Conservation (phyloP, 75 land plant species). For the Pinus tabuliformis region DNA sequence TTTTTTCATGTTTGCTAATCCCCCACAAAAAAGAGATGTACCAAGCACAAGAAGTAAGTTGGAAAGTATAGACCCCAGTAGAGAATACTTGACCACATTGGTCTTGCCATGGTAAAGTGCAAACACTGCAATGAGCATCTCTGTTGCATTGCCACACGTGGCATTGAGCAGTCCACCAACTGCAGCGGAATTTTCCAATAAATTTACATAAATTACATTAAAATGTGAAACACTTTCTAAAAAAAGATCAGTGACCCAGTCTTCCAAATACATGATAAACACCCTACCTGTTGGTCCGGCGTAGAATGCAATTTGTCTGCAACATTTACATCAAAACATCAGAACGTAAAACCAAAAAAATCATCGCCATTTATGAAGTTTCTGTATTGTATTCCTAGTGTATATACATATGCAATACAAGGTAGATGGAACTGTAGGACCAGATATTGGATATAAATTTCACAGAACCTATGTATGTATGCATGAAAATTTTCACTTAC, state of each 20-base stretch:
- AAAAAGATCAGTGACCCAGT: background rate
- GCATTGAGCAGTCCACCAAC: conserved; percentile 78
- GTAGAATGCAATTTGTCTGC: conserved; percentile 88
- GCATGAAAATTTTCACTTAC: conserved; percentile 50
- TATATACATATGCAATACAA: too few species aligned
- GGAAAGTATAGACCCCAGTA: conserved; percentile 64
- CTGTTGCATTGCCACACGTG: conserved; percentile 79
- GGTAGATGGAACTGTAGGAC: too few species aligned
- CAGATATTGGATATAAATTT: background rate
- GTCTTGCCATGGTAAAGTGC: conserved; percentile 44
- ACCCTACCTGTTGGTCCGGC: conserved; percentile 87
- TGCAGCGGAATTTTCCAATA: conserved; percentile 11
- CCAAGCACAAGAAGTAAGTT: conserved; percentile 73
- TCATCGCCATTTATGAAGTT: background rate
- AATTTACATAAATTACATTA: background rate
- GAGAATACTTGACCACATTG: conserved; percentile 58
- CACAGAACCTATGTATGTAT: conserved; percentile 15
- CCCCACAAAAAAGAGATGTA: conserved; percentile 66
- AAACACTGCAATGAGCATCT: conserved; percentile 65
- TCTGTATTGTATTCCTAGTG: background rate
- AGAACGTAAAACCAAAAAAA: background rate
- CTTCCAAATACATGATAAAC: background rate
- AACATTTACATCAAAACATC: background rate
- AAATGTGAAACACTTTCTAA: background rate
- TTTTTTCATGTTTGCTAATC: conserved; percentile 37